Evolutionary conservation across 1,284 basidiomycete species (phyloP), one percentile per base, ranked within the genome.

Genomic region (Papiliotrema nemorosa): DNA sequence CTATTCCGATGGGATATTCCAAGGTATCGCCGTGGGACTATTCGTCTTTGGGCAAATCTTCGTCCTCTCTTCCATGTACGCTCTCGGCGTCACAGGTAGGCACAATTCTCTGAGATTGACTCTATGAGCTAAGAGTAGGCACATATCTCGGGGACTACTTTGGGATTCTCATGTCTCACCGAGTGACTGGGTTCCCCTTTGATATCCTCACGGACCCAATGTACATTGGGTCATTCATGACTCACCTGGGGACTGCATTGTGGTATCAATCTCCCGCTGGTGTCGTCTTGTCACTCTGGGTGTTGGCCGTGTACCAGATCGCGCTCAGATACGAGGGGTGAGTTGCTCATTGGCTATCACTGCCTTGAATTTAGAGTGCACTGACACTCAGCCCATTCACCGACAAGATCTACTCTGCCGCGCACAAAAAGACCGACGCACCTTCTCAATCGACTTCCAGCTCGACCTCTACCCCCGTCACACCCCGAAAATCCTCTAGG

Each of bases 121-220:
- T n/a, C n/a, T n/a, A n/a, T n/a, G n/a, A n/a, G n/a, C n/a, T n/a
- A n/a, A n/a, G 1, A n/a, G 10, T 50, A 72, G 75, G 76, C 39
- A 93, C 90, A 2, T 93, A 91, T 78, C 81, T 97, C 40, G 92
- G 94, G 5, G 94, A 97, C 77, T 97, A 97, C 77, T 98, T 97
- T 75, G 94, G 94, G n/a, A 97, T 97, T 63, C 78, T 97, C 49
- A 96, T 97, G 91, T 85, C 91, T 68, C 80, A 87, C 60, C 74
- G 78, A 58, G 76, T 80, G 47, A 79, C 78, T 5, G 85, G 88
- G 20, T 98, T 98, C 78, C 94, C 94, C 0, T 98, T 97, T 81
- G 96, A 94, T 69, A 82, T 97, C 45, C 80, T 94, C 53, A 80
- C 83, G 38, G 86, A 97, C 75, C 94, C 94, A 1, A 97, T 97